Percentiles rank a stretch among this genome's conserved stretches.
Conservation (phyloP, 108 stramenopile species). For the Discostella pseudostelligera region DNA sequence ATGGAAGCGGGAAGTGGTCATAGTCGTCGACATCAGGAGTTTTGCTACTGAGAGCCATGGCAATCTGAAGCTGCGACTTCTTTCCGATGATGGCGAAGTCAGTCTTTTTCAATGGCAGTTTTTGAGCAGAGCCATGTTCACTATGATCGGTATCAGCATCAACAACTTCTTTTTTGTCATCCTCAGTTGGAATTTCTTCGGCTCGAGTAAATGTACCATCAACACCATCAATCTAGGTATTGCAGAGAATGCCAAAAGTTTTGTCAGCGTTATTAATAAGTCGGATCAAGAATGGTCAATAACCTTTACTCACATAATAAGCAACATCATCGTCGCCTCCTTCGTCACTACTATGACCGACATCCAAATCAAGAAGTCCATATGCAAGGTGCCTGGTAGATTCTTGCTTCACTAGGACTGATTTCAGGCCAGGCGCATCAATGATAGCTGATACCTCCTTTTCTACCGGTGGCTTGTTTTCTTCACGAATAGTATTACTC, state of each 20-base stretch:
- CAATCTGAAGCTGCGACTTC: slow-evolving; percentile 59
- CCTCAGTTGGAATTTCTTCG: slow-evolving; percentile 14
- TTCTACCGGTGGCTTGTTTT: background rate
- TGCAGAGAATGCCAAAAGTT: background rate
- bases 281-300: background rate
- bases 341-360: slow-evolving; percentile 90
- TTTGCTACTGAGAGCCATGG: slow-evolving; percentile 53
- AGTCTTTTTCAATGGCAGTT: slow-evolving; percentile 67
- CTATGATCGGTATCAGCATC: slow-evolving; percentile 15
- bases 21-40: slow-evolving; percentile 63
- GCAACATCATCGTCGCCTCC: slow-evolving; percentile 85
- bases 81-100: slow-evolving; percentile 74
- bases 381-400: slow-evolving; percentile 71
- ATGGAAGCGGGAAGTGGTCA: slow-evolving; percentile 73
- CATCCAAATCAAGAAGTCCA: slow-evolving; percentile 68
- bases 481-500: background rate
- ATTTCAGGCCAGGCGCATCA: slow-evolving; percentile 18
- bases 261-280: background rate
- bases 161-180: slow-evolving; percentile 3
- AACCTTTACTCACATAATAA: slow-evolving; percentile 45
- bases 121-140: slow-evolving; percentile 21
- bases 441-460: slow-evolving; percentile 10
- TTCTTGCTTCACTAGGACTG: slow-evolving; percentile 51
- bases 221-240: slow-evolving; percentile 65
- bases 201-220: slow-evolving; percentile 64